phyloP scores from a whole-genome alignment of 768 basidiomycete species.

The Pleurotus platypus region DNA sequence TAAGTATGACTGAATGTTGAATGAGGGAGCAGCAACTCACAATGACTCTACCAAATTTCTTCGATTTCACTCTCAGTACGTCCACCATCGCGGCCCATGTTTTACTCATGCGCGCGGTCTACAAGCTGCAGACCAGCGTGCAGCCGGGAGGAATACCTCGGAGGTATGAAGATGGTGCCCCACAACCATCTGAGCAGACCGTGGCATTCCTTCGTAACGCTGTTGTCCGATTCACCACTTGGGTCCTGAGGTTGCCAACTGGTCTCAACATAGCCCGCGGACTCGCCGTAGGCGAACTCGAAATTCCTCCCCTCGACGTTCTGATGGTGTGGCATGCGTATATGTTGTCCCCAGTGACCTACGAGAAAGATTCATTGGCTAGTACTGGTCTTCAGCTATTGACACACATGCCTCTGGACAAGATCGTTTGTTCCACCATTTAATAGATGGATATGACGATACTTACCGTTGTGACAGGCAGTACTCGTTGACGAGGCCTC shows the following conservation, averaged over 20 bases:
- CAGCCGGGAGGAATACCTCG: neutral
- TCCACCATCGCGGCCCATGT: neutral
- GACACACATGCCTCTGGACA: neutral
- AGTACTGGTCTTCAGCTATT: neutral
- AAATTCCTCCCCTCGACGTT: slow-evolving; percentile 12
- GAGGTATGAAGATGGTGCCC: neutral
- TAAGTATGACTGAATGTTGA: too few species aligned
- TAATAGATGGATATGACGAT: too few species aligned
- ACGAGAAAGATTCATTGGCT: neutral
- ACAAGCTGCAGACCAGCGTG: neutral
- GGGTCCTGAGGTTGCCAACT: neutral
- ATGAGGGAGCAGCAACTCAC: too few species aligned
- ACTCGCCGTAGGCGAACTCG: neutral
- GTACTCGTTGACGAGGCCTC: neutral
- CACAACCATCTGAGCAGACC: neutral
- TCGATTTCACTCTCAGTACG: neutral
- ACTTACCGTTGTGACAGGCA: too few species aligned
- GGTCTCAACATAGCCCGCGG: neutral
- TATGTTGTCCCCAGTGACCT: neutral
- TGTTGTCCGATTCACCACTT: neutral
- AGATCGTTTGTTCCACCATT: neutral
- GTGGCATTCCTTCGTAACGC: neutral
- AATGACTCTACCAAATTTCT: neutral
- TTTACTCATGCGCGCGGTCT: neutral
- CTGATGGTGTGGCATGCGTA: slow-evolving; percentile 16